phyloP scores from a whole-genome alignment of 139 green algal genomes.

The Picochlorum costavermella region DNA sequence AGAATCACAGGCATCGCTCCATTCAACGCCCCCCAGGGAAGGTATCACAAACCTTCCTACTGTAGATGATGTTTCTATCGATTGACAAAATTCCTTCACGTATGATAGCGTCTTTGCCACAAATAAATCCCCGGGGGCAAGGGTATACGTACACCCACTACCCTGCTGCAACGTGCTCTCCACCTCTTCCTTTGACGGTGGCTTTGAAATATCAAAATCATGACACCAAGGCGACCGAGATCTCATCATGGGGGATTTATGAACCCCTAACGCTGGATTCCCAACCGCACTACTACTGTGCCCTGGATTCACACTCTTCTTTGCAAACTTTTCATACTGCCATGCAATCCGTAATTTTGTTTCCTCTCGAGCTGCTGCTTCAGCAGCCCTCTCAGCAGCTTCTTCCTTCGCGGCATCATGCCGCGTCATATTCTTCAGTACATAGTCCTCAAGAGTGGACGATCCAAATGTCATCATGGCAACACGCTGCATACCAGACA shows the following conservation, averaged over 20 bases:
- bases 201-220: conserved; percentile 1
- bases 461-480: neutral
- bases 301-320: neutral
- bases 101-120: too few species aligned
- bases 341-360: conserved; percentile 67
- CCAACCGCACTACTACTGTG: neutral
- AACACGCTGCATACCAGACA: neutral
- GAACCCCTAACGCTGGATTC: neutral
- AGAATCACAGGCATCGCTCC: conserved; percentile 21
- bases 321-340: conserved; percentile 57
- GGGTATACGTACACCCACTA: neutral
- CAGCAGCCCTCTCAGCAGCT: conserved; percentile 11
- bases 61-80: conserved; percentile 28
- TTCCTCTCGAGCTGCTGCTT: conserved; percentile 20
- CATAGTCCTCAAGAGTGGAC: neutral
- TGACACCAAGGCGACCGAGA: neutral
- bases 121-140: too few species aligned
- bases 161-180: neutral
- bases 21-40: conserved; percentile 4
- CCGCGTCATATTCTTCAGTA: neutral
- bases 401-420: conserved; percentile 6
- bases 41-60: conserved; percentile 5
- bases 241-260: neutral
- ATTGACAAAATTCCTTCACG: neutral
- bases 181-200: neutral